These are phyloP conservation scores for Cercospora sesami DNA, from an alignment of 2,329 filamentous ascomycete species.

Conservation along the genomic window DNA sequence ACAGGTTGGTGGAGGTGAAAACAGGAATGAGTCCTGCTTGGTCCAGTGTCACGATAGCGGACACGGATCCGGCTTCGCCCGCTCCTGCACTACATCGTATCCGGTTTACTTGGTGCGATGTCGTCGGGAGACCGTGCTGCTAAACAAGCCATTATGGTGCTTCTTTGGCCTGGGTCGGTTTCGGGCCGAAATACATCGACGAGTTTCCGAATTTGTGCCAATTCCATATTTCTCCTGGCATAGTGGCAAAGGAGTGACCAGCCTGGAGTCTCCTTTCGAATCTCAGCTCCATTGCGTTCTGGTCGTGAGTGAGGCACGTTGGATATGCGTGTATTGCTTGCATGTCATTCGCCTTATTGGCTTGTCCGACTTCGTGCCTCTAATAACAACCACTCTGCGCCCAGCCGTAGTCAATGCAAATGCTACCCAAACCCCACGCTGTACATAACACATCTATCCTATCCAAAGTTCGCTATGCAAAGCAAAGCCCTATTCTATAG, in stretches of 20 bases:
- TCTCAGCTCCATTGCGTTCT: background rate
- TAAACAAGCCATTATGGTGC: background rate
- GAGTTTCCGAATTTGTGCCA: conserved; percentile 1
- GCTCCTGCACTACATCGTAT: background rate
- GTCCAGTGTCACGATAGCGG: background rate
- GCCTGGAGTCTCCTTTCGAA: background rate
- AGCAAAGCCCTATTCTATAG: background rate
- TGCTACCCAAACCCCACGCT: background rate
- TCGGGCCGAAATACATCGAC: conserved; percentile 10
- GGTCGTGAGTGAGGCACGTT: background rate
- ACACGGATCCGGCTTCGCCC: background rate
- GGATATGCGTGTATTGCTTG: too few relatives aligned
- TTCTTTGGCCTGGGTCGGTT: background rate
- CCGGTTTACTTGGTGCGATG: background rate
- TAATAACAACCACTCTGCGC: background rate
- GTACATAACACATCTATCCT: background rate
- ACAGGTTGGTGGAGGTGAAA: background rate
- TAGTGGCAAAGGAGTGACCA: background rate
- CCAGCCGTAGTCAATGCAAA: background rate
- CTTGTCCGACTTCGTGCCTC: background rate
- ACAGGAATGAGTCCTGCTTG: background rate
- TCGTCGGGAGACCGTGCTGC: background rate
- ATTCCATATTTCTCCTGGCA: background rate
- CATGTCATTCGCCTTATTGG: background rate
- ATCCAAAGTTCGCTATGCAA: background rate